Conservation (phyloP, 1,139 yeast species). For the Blastobotrys niveus region DNA sequence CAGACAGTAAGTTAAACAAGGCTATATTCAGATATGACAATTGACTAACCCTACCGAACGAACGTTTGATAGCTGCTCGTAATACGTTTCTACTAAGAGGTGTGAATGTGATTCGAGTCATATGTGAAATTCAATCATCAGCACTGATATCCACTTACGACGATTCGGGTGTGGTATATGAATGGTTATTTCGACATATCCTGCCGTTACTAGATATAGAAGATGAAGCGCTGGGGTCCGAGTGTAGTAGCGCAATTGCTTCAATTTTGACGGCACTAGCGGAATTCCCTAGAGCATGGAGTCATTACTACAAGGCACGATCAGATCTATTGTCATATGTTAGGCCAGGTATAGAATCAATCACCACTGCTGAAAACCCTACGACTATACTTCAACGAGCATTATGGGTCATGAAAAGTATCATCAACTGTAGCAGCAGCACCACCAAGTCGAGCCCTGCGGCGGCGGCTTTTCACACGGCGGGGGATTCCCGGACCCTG, state of each 20-base stretch:
- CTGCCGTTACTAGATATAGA: background rate
- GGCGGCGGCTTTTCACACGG: too few relatives aligned
- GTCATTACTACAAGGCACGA: background rate
- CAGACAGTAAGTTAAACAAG: background rate
- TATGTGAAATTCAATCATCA: constrained; percentile 3
- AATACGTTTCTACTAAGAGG: constrained; percentile 6
- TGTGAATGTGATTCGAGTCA: constrained; percentile 1
- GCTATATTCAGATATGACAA: too few relatives aligned
- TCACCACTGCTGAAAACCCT: background rate
- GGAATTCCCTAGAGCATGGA: background rate
- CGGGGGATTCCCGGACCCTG: too few relatives aligned
- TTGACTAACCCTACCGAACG: too few relatives aligned
- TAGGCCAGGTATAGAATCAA: background rate
- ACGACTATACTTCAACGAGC: too few relatives aligned
- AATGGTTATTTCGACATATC: background rate
- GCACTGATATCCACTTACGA: background rate
- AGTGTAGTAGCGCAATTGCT: background rate
- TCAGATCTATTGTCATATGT: background rate
- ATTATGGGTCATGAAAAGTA: too few relatives aligned
- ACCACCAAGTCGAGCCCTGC: too few relatives aligned
- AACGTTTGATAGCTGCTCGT: constrained; percentile 1
- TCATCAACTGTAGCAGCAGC: too few relatives aligned
- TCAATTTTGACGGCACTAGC: background rate
- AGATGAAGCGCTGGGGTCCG: background rate
- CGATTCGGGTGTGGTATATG: background rate